A percentile compares a stretch with the other conserved stretches of the same genome.
phyloP scores from a whole-genome alignment of 148 eudicot genomes.

The Diospyros kaki region DNA sequence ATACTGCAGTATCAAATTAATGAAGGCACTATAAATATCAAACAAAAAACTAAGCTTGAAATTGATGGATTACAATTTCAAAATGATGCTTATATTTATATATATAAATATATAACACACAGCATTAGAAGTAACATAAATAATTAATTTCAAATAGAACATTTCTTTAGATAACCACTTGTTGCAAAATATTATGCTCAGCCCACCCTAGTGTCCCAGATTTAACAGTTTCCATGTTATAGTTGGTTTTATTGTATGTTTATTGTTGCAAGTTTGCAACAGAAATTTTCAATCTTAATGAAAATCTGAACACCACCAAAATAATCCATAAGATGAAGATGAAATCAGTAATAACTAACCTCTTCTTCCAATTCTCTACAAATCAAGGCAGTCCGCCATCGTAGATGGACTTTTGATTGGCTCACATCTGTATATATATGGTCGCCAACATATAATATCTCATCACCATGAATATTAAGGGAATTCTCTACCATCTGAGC shows the following conservation, averaged over 20 bases:
- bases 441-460: constrained; percentile 93
- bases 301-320: constrained; percentile 1
- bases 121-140: neutral
- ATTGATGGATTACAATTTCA: constrained; percentile 1
- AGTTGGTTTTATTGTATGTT: neutral
- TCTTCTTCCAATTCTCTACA: constrained; percentile 94
- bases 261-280: neutral
- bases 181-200: neutral
- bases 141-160: neutral
- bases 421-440: constrained; percentile 98
- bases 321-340: neutral
- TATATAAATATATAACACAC: neutral
- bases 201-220: neutral
- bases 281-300: neutral
- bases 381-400: constrained; percentile 96
- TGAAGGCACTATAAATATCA: neutral
- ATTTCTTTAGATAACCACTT: neutral
- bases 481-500: constrained; percentile 98
- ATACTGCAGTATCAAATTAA: constrained; percentile 48
- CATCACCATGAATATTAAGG: constrained; percentile 86
- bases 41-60: constrained; percentile 2
- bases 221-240: neutral
- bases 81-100: neutral
- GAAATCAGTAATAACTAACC: constrained; percentile 35
- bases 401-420: constrained; percentile 87